Evolutionary conservation across 768 basidiomycete species (phyloP).

Genomic region (Collybiopsis confluens): DNA sequence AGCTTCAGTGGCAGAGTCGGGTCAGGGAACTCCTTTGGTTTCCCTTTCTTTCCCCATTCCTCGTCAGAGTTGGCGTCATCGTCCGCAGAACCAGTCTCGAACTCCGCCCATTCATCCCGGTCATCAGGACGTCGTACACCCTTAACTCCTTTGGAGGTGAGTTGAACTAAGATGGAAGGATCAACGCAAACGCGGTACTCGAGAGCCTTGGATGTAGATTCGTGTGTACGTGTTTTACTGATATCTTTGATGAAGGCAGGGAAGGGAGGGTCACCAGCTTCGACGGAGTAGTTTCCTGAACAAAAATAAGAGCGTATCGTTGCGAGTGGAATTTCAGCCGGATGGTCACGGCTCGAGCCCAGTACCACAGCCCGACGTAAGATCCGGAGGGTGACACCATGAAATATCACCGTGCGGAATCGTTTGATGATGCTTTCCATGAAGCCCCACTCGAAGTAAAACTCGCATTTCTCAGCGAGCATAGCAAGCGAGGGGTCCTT

Average conservation of each 20-base stretch:
- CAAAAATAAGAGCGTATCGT: conserved; percentile 2
- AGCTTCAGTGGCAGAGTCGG: conserved; percentile 26
- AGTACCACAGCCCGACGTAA: conserved; percentile 55
- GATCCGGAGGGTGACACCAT: conserved; percentile 69
- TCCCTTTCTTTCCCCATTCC: conserved; percentile 11
- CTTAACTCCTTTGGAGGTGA: conserved; percentile 25
- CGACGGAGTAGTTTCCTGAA: neutral
- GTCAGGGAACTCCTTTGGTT: conserved; percentile 22
- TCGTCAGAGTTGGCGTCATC: conserved; percentile 14
- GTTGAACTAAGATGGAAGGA: conserved; percentile 26
- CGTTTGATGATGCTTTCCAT: conserved; percentile 69
- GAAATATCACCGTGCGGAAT: conserved; percentile 64
- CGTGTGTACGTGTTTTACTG: conserved; percentile 28
- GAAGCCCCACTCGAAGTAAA: conserved; percentile 20
- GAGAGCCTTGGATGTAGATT: conserved; percentile 33
- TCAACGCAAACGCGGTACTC: conserved; percentile 41
- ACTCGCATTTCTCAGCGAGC: conserved; percentile 76
- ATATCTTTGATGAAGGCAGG: conserved; percentile 29
- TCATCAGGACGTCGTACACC: conserved; percentile 20
- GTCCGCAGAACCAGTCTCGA: conserved; percentile 11
- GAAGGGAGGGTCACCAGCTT: neutral
- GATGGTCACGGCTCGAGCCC: conserved; percentile 49
- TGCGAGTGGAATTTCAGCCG: conserved; percentile 12
- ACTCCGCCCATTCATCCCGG: conserved; percentile 5
- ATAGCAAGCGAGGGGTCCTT: conserved; percentile 64